These are phyloP conservation scores for Geranomyces variabilis DNA, from an alignment of 192 early-diverging fungal species.

Conservation along the genomic window DNA sequence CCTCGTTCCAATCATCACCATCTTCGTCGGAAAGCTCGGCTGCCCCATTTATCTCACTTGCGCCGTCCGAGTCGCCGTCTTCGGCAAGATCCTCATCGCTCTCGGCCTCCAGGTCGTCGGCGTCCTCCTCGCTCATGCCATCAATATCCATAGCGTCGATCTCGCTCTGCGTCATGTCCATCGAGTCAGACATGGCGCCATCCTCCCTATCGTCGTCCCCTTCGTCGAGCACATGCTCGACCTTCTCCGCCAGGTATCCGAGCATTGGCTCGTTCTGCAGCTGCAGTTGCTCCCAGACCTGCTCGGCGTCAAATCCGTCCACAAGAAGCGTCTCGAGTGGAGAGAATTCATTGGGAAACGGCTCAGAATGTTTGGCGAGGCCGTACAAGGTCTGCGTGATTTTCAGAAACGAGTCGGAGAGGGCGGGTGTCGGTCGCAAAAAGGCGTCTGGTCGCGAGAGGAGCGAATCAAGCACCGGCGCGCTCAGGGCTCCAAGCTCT, in stretches of 20 bases:
- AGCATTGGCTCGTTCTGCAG: conserved; percentile 83
- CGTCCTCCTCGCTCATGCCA: conserved; percentile 35
- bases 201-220: conserved; percentile 41
- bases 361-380: conserved; percentile 50
- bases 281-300: conserved; percentile 94
- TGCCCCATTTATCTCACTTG: conserved; percentile 60
- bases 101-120: conserved; percentile 40
- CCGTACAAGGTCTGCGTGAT: conserved; percentile 19
- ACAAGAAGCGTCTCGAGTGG: conserved; percentile 65
- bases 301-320: conserved; percentile 77
- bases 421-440: conserved; percentile 8
- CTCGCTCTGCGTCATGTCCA: conserved; percentile 46
- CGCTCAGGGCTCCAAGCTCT: too few relatives aligned
- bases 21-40: conserved; percentile 66
- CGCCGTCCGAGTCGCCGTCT: conserved; percentile 69
- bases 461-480: background rate
- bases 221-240: conserved; percentile 37
- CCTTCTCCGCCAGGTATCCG: conserved; percentile 49
- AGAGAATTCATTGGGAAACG: conserved; percentile 40
- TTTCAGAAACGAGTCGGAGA: conserved; percentile 11
- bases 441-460: conserved; percentile 13
- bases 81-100: conserved; percentile 57
- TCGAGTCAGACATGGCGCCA: conserved; percentile 23
- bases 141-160: conserved; percentile 38
- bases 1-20: conserved; percentile 12